Conservation (phyloP, 306 rosid genomes). For the Gastrolobium bilobum region DNA sequence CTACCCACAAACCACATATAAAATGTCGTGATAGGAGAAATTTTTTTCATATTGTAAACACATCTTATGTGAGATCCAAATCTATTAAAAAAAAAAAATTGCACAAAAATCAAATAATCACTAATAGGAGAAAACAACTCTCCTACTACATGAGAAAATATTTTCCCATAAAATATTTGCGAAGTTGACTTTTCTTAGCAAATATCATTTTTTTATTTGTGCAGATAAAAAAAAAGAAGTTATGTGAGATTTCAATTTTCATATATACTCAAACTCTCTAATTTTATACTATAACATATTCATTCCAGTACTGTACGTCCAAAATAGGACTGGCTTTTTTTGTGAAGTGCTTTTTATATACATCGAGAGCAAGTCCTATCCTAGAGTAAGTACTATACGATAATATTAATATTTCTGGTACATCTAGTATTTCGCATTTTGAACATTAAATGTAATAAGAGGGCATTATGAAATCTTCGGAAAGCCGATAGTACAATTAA, state of each 20-base stretch:
- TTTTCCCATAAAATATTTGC: neutral
- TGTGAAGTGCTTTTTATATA: constrained; percentile 36
- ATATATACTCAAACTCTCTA: constrained; percentile 31
- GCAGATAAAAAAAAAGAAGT: no score
- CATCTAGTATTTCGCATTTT: constrained; percentile 37
- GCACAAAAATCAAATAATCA: no score
- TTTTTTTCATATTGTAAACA: no score
- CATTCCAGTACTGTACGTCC: constrained; percentile 20
- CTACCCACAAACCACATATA: no score
- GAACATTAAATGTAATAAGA: constrained; percentile 11
- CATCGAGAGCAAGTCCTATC: constrained; percentile 43
- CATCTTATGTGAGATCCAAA: no score
- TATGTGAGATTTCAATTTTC: neutral
- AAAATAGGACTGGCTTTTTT: constrained; percentile 45
- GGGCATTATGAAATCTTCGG: constrained; percentile 37
- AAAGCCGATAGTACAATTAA: constrained; percentile 25
- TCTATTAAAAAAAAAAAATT: no score
- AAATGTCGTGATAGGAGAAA: no score
- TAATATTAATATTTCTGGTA: constrained; percentile 1
- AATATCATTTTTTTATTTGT: no score
- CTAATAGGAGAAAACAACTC: no score
- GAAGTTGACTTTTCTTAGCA: neutral
- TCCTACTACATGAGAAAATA: no score
- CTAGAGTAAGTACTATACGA: constrained; percentile 33
- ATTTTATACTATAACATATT: constrained; percentile 23